phyloP scores from a whole-genome alignment of 257 asterid genomes.

The Nyctanthes arbortristis region DNA sequence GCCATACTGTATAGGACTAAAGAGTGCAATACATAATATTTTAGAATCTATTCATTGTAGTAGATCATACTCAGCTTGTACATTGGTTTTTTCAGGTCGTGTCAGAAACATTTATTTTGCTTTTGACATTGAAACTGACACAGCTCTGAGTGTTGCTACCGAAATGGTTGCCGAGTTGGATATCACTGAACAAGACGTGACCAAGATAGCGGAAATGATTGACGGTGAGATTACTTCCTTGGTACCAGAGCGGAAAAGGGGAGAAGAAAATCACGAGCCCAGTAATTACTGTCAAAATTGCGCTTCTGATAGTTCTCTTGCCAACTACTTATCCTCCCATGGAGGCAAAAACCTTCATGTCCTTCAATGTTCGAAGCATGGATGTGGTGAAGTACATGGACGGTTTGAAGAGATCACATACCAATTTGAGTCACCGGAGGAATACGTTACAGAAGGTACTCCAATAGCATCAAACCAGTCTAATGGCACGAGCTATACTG shows the following conservation, averaged over 20 bases:
- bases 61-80: not conserved
- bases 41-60: too few species aligned
- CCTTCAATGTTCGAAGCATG: conserved; percentile 46
- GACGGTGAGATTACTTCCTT: conserved; percentile 67
- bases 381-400: conserved; percentile 67
- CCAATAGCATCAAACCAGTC: conserved; percentile 38
- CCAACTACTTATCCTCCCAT: conserved; percentile 30
- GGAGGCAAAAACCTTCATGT: conserved; percentile 39
- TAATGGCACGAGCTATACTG: conserved; percentile 31
- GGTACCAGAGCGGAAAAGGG: conserved; percentile 74
- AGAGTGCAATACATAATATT: too few species aligned
- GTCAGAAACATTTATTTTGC: conserved; percentile 79
- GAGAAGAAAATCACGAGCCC: conserved; percentile 38
- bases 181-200: conserved; percentile 78
- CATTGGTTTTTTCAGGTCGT: conserved; percentile 50
- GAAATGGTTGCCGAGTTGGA: conserved; percentile 92
- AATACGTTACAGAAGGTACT: conserved; percentile 33
- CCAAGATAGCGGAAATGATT: conserved; percentile 73
- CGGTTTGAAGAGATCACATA: conserved; percentile 82
- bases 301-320: conserved; percentile 33
- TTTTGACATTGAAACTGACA: conserved; percentile 69
- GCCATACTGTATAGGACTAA: not conserved
- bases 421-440: conserved; percentile 59
- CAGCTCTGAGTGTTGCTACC: conserved; percentile 73
- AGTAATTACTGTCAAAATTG: conserved; percentile 45